Conservation (phyloP, 371 early-diverging fungal species). For the Mortierella sp. region DNA sequence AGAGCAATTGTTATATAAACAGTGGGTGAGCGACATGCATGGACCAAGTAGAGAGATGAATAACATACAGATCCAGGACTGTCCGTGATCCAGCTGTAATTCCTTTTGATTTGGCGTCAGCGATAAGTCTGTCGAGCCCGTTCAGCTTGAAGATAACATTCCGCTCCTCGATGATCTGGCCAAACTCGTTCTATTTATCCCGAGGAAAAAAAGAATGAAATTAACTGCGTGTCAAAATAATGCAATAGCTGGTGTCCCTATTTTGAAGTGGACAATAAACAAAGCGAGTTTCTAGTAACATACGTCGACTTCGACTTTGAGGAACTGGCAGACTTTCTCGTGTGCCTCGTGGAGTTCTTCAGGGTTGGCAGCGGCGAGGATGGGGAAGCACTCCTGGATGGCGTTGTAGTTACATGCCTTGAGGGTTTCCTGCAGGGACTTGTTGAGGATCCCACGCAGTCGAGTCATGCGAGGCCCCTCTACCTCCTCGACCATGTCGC, state of each 20-base stretch:
- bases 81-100: slow-evolving; percentile 43
- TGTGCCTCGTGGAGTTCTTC: slow-evolving; percentile 38
- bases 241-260: not conserved
- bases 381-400: slow-evolving; percentile 43
- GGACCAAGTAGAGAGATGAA: not conserved
- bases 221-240: not conserved
- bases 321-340: slow-evolving; percentile 46
- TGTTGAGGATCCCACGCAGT: slow-evolving; percentile 45
- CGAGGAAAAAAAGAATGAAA: not conserved
- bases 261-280: not conserved
- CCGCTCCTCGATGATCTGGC: slow-evolving; percentile 45
- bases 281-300: not conserved
- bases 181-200: slow-evolving; percentile 41
- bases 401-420: slow-evolving; percentile 46
- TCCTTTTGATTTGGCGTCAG: slow-evolving; percentile 38
- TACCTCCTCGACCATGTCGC: slow-evolving; percentile 9
- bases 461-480: slow-evolving; percentile 52
- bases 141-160: slow-evolving; percentile 50
- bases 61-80: slow-evolving; percentile 38
- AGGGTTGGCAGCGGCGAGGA: slow-evolving; percentile 23
- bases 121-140: slow-evolving; percentile 45
- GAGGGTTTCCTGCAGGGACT: slow-evolving; percentile 44
- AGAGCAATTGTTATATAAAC: too few species aligned
- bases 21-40: too few species aligned
- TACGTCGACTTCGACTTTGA: slow-evolving; percentile 46